Conservation (phyloP, 164 flowering plant species). For the Umbilicus rupestris region DNA sequence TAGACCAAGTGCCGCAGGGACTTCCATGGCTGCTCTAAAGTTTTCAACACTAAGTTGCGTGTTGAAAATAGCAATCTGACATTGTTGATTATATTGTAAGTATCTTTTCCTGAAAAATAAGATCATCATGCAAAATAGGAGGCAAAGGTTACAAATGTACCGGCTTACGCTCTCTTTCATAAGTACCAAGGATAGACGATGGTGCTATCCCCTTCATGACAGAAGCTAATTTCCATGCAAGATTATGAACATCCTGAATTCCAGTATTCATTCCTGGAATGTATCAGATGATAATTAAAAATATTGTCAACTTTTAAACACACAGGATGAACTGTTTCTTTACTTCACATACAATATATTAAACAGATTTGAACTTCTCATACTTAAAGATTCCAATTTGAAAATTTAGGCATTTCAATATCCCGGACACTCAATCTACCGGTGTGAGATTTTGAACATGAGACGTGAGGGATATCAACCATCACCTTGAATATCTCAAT, state of each 20-base stretch:
- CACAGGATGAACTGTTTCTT: background rate
- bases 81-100: background rate
- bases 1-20: constrained; percentile 95
- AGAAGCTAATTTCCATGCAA: constrained; percentile 94
- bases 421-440: no score
- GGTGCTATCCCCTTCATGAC: constrained; percentile 55
- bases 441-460: no score
- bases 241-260: constrained; percentile 94
- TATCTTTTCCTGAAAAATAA: background rate
- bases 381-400: background rate
- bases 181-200: constrained; percentile 55
- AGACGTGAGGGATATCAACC: no score
- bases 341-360: background rate
- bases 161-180: constrained; percentile 82
- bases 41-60: constrained; percentile 79
- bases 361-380: background rate
- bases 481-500: no score
- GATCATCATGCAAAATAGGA: background rate
- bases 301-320: background rate
- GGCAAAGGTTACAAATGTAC: constrained; percentile 26
- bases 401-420: background rate
- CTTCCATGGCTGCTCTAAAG: constrained; percentile 89
- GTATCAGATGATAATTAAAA: constrained; percentile 3
- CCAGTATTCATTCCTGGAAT: constrained; percentile 95
- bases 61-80: constrained; percentile 72